Percentiles rank a stretch among this genome's conserved stretches.
phyloP scores from a whole-genome alignment of 352 stramenopile genomes.

The Elongisporangium anandrum region DNA sequence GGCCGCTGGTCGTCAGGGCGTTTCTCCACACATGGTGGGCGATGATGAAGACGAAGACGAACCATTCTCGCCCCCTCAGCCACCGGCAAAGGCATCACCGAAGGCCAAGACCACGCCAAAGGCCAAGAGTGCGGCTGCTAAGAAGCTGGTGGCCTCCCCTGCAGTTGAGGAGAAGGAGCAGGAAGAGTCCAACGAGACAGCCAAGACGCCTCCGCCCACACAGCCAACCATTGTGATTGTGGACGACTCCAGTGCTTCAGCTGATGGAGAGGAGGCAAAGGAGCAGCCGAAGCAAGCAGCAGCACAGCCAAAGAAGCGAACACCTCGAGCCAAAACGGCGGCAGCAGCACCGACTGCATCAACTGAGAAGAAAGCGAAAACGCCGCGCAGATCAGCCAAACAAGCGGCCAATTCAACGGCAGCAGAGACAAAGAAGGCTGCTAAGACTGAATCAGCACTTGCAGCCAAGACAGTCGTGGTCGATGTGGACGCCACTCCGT shows the following conservation, averaged over 20 bases:
- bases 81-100: too few relatives aligned
- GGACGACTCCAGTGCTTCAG: slow-evolving; percentile 14
- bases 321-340: slow-evolving; percentile 12
- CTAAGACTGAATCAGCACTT: not conserved
- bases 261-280: slow-evolving; percentile 1
- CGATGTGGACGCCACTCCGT: slow-evolving; percentile 1
- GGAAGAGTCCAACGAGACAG: slow-evolving; percentile 14
- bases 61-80: not conserved
- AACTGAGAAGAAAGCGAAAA: slow-evolving; percentile 15
- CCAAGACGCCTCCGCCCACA: slow-evolving; percentile 9
- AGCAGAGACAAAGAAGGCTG: not conserved
- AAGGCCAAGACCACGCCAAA: not conserved
- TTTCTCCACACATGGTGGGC: slow-evolving; percentile 25
- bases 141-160: slow-evolving; percentile 2
- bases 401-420: not conserved
- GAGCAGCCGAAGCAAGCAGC: slow-evolving; percentile 3
- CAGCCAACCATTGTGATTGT: slow-evolving; percentile 17
- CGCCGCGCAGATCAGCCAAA: slow-evolving; percentile 4
- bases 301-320: slow-evolving; percentile 6
- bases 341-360: slow-evolving; percentile 4
- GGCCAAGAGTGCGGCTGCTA: not conserved
- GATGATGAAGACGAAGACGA: slow-evolving; percentile 10
- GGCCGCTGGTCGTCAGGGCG: not conserved
- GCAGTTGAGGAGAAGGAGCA: slow-evolving; percentile 18
- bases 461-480: not conserved